Base-by-base conservation (phyloP, 2,329 filamentous ascomycete species). In the Chalaropsis ovoidea region DNA sequence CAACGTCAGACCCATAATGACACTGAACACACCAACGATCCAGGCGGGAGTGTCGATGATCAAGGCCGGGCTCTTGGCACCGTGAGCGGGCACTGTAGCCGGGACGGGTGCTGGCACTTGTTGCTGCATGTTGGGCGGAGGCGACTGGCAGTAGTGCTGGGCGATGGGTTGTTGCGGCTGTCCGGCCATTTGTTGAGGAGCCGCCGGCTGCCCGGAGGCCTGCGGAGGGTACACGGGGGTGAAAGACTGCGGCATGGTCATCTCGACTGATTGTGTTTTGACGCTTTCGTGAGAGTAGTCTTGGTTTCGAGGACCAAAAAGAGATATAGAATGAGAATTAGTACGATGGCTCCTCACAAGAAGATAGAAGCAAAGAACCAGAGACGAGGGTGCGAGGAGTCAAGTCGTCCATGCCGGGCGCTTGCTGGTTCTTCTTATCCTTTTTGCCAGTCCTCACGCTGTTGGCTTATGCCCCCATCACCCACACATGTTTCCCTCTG, bases 11-110 rank as follows among this genome's bases (percentile, higher is more conserved):
- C 80, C 62, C 62, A 78, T 69, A 67, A 80, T 78, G 47, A 75
- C 68, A 17, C 74, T 72, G 10, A 78, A 77, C 27, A 78, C 61
- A 19, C 74, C 72, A 31, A 76, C 70, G n/a, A 81, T 70, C 78
- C 78, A 80, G 19, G 71, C 64, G 8, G 79, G 78, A 24, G 77
- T 75, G 42, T 72, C 69, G 65, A 80, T 75, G 66, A 80, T 69
- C 65, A 65, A 11, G n/a, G 52, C 54, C 13, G 60, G 42, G 22
- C 19, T 52, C 52, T 56, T 35, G 42, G 22, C 35, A 24, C n/a
- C n/a, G 19, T 42, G n/a, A 41, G 22, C 56, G 24, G 24, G n/a
- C 5, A 17, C 42, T 17, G 60, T 6, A 5, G 63, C 45, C 2
- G 63, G 42, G 4, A 13, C 35, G 6, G 35, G 49, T 1, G 19